Conservation (phyloP, 306 rosid species). For the Quercus ilex region DNA sequence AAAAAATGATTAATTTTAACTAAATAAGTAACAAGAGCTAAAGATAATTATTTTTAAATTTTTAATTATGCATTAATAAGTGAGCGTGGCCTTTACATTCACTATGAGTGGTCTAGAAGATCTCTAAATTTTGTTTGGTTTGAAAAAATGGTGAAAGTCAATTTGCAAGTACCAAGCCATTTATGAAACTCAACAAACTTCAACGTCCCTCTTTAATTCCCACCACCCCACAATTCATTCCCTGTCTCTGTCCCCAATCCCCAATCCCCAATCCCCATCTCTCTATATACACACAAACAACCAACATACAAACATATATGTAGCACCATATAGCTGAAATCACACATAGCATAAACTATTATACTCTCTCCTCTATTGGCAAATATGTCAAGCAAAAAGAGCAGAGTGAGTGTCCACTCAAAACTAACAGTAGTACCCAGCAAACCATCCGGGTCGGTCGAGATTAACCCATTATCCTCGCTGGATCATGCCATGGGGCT, state of each 20-base stretch:
- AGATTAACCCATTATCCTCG: conserved; percentile 23
- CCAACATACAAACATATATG: too few relatives aligned
- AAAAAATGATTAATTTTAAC: too few relatives aligned
- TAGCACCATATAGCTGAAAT: too few relatives aligned
- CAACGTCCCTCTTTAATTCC: not conserved
- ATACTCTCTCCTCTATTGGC: too few relatives aligned
- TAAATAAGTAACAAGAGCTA: too few relatives aligned
- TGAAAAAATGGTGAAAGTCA: too few relatives aligned
- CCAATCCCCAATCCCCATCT: not conserved
- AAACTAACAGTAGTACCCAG: conserved; percentile 63
- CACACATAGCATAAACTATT: too few relatives aligned
- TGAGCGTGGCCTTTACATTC: too few relatives aligned
- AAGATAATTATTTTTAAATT: too few relatives aligned
- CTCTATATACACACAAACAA: not conserved
- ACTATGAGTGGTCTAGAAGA: too few relatives aligned
- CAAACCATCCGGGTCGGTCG: conserved; percentile 32
- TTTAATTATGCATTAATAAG: too few relatives aligned
- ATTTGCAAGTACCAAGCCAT: not conserved
- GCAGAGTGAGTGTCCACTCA: conserved; percentile 34
- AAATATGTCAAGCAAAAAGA: conserved; percentile 3
- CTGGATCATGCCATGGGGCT: conserved; percentile 55
- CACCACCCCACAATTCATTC: not conserved
- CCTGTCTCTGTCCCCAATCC: not conserved
- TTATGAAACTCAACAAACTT: conserved; percentile 12
- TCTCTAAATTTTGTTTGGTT: too few relatives aligned